Conservation (phyloP, 2,329 filamentous ascomycete genomes). For the Ophiostoma sp. region DNA sequence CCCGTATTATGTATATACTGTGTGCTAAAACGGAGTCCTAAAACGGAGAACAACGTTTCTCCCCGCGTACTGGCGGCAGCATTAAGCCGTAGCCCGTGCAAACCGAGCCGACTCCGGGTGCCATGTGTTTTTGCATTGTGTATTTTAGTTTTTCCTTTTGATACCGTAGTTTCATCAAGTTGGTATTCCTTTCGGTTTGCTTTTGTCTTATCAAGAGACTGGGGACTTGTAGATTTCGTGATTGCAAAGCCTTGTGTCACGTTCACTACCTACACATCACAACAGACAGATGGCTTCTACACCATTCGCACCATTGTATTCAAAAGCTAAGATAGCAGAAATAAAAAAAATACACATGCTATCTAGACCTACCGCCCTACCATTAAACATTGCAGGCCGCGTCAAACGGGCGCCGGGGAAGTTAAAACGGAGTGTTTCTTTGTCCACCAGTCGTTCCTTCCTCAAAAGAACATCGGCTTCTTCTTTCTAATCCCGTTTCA, state of each 20-base stretch:
- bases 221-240: background rate
- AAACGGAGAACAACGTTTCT: conserved; percentile 4
- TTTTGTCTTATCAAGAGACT: background rate
- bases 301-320: background rate
- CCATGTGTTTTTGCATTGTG: background rate
- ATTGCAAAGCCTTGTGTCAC: background rate
- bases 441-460: background rate
- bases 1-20: background rate
- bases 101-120: background rate
- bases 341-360: too few species aligned
- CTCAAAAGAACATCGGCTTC: background rate
- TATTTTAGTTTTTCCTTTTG: background rate
- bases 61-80: conserved; percentile 4
- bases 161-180: background rate
- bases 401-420: too few species aligned
- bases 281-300: background rate
- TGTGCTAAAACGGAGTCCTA: background rate
- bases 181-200: background rate
- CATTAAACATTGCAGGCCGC: too few species aligned
- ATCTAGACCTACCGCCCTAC: too few species aligned
- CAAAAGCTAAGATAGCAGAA: background rate
- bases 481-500: background rate
- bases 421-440: background rate
- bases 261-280: background rate
- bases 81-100: conserved; percentile 6